Evolutionary conservation across 2,329 filamentous ascomycete genomes (phyloP), one percentile per base, ranked within the genome.

Genomic region (Pestalotiopsis fici): DNA sequence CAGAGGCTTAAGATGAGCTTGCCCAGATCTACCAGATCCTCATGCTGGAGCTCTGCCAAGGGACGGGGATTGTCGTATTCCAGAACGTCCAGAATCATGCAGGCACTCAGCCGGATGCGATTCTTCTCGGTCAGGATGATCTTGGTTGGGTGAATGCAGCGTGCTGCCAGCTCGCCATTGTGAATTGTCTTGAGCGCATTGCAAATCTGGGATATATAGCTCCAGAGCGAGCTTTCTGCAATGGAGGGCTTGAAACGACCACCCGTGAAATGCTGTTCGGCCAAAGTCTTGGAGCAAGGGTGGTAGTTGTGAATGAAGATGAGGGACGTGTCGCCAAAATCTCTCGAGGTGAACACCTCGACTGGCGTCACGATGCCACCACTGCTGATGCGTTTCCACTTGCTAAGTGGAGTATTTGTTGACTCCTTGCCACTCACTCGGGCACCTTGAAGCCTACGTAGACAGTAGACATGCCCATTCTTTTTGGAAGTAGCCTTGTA

Each of bases 291-390:
- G 2, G 95, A 93, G 23, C 96, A 85, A 1, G 96, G 95, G 75
- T 96, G 93, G 76, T 97, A 99, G 78, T 97, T 94, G 69, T 94
- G 96, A 27, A 97, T 94, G 74, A 99, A 92, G 61, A 99, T 92
- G 65, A 99, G 86, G 3, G 96, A 98, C 79, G 93, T 97, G 78
- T 98, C 96, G 66, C 94, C 93, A 78, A 99, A 99, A 28, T 92
- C 93, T 69, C 94, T 87, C 13, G 94, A 97, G 0, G 96, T 99
- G 75, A 99, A 99, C 0, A 93, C 94, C 79, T 98, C 94, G 74
- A 97, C 91, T 9, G 97, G 88, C 0, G 91, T 92, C 35, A 98
- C 95, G 23, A 98, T 88, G 71, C 90, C 93, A 66, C 90, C 92
- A 74, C 91, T 95, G 75, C 88, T 87, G 61, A 99, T 88, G 67